phyloP scores from a whole-genome alignment of 73 alveolate genomes.

The Paramecium sexaurelia region DNA sequence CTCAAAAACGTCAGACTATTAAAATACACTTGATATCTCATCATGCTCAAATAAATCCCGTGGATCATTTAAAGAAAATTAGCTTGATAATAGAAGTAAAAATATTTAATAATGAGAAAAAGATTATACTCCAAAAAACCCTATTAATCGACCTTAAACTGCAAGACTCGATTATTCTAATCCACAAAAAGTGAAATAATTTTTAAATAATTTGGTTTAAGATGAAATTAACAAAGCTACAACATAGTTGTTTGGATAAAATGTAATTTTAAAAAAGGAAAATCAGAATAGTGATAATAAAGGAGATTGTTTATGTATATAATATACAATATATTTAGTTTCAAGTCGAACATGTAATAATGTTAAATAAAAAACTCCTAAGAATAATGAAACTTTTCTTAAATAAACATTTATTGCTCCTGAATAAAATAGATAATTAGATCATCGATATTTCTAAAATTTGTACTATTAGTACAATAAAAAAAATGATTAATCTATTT shows the following conservation, averaged over 20 bases:
- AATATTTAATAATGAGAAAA: background rate
- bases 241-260: conserved; percentile 23
- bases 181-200: background rate
- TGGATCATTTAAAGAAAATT: background rate
- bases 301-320: background rate
- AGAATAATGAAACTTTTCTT: background rate
- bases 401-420: background rate
- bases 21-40: background rate
- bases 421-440: background rate
- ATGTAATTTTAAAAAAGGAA: background rate
- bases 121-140: background rate
- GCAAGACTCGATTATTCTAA: background rate
- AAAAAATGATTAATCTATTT: background rate
- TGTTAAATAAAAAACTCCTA: background rate
- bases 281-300: background rate
- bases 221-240: background rate
- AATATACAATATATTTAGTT: background rate
- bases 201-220: background rate
- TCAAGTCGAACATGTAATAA: background rate
- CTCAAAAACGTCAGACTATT: background rate
- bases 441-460: background rate
- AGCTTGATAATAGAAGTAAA: background rate
- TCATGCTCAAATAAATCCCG: background rate
- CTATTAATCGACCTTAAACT: background rate
- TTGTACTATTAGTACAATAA: background rate